Evolutionary conservation across 768 basidiomycete genomes (phyloP), one percentile per base, ranked within the genome.

Genomic region (Heimioporus sp.): DNA sequence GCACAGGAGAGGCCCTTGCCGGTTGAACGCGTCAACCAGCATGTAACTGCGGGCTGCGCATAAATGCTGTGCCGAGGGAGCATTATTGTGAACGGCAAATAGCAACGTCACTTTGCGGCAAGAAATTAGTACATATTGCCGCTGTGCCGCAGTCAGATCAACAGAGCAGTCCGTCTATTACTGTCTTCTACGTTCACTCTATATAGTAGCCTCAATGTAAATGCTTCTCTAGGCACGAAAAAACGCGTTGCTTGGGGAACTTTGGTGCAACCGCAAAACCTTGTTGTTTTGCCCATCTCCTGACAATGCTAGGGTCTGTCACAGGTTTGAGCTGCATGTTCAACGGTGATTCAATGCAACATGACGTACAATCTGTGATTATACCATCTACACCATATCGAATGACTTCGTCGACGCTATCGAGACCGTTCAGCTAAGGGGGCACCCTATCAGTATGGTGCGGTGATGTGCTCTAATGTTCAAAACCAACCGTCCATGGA

Each of bases 321-420:
- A 31, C 37, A 21, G 10, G 35, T 36, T 48, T 42, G 30, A 53
- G 48, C 39, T 21, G 10, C 9, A 43, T 13, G 11, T 10, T 36
- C 43, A 19, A 37, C 17, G 15, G 12, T 31, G 24, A n/a, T n/a
- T n/a, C n/a, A 44, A 19, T 21, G 19, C 7, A 15, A 41, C 12
- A 34, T 19, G 12, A 53, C 74, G 13, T 53, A 77, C 77, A 88
- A 63, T 92, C 89, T 5, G 87, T 82, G 59, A 92, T 91, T 50
- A 92, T 80, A 0, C 88, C 90, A 64, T 91, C 89, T 0, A 82
- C 83, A 4, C 80, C 80, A 72, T 77, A 79, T 15, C 75, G 74
- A 32, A 84, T 49, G 38, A 91, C 63, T 55, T 83, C 75, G n/a
- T 86, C 81, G 3, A 80, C 77, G 35, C 82, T 71, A 58, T 80